phyloP scores from a whole-genome alignment of 1,284 basidiomycete species.

The Veloboletus limbatus region DNA sequence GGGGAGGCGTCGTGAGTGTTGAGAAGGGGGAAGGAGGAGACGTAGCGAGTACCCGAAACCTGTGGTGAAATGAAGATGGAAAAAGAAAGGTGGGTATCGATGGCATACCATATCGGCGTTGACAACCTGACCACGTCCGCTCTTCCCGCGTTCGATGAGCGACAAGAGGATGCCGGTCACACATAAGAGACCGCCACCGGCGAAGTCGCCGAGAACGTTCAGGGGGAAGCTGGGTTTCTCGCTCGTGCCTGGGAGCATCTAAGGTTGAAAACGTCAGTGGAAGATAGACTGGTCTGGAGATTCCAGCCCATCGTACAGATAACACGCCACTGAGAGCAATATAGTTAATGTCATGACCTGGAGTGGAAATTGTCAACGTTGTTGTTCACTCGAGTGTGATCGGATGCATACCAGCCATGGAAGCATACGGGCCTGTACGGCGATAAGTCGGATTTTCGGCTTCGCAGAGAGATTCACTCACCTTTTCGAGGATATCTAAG shows the following conservation, averaged over 20 bases:
- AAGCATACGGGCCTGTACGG: slow-evolving; percentile 53
- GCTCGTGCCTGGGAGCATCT: slow-evolving; percentile 67
- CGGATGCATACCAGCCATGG: slow-evolving; percentile 60
- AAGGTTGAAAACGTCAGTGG: neutral
- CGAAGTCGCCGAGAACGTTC: slow-evolving; percentile 81
- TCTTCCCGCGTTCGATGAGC: slow-evolving; percentile 61
- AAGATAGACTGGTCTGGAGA: neutral
- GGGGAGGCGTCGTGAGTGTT: slow-evolving; percentile 40
- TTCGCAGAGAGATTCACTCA: slow-evolving; percentile 24
- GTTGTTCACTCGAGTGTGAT: neutral
- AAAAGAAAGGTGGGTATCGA: no score
- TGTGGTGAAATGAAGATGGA: slow-evolving; percentile 25
- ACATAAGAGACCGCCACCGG: slow-evolving; percentile 76
- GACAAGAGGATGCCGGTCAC: slow-evolving; percentile 75
- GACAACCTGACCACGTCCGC: slow-evolving; percentile 72
- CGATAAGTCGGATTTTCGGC: slow-evolving; percentile 17
- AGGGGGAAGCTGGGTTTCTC: slow-evolving; percentile 72
- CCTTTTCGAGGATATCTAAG: slow-evolving; percentile 59
- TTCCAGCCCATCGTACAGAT: slow-evolving; percentile 46
- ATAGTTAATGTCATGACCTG: slow-evolving; percentile 85
- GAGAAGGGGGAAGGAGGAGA: slow-evolving; percentile 69
- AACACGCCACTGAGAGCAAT: slow-evolving; percentile 79
- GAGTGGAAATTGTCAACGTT: slow-evolving; percentile 5
- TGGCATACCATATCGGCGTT: slow-evolving; percentile 69
- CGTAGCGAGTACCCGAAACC: slow-evolving; percentile 78